These are phyloP conservation scores for Phytophthora idaei DNA, from an alignment of 352 stramenopile species.

Conservation along the genomic window DNA sequence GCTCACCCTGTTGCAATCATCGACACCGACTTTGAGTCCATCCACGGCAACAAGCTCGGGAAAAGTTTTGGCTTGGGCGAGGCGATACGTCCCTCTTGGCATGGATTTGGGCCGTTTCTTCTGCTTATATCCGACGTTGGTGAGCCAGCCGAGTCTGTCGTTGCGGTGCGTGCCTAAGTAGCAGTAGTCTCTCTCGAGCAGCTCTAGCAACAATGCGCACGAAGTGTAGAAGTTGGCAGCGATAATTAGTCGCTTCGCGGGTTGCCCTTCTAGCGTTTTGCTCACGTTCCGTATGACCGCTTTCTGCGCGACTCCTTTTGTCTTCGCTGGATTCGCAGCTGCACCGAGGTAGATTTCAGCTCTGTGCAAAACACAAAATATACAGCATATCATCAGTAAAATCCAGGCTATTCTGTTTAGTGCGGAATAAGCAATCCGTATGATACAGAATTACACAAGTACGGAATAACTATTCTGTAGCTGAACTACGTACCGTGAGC, in stretches of 20 bases:
- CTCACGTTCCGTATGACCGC: slow-evolving; percentile 15
- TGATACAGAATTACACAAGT: no score
- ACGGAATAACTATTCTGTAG: no score
- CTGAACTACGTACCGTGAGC: slow-evolving; percentile 4
- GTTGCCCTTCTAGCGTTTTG: slow-evolving; percentile 1
- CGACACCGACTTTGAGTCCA: not conserved
- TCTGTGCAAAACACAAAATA: not conserved
- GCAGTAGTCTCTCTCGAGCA: not conserved
- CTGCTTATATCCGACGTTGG: no score
- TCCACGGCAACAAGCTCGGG: not conserved
- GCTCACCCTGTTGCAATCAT: not conserved
- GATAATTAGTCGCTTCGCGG: slow-evolving; percentile 5
- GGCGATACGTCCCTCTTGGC: not conserved
- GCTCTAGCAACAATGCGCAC: no score
- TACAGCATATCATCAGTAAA: slow-evolving; percentile 4
- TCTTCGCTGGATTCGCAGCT: no score
- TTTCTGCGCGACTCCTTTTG: no score
- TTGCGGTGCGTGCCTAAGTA: not conserved
- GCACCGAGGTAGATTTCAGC: slow-evolving; percentile 19
- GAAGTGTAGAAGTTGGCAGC: slow-evolving; percentile 13
- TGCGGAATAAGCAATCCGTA: not conserved
- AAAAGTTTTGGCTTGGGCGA: not conserved
- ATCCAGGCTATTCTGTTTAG: not conserved
- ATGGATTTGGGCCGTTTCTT: not conserved
- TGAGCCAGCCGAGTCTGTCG: not conserved